Base-by-base conservation (phyloP, 2,329 filamentous ascomycete species). In the Septoria petroselini region DNA sequence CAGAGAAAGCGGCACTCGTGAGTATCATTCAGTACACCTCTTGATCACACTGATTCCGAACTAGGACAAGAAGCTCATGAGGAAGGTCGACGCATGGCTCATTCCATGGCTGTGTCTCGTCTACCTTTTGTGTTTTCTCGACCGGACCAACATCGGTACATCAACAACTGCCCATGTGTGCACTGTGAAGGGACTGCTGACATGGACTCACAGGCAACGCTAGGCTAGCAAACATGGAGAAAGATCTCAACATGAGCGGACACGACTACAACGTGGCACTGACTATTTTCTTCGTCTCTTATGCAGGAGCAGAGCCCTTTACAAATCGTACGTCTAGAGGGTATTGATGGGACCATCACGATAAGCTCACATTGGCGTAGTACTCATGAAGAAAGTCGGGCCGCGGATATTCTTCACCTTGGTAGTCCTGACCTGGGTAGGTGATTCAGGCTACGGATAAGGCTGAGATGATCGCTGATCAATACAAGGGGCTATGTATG, bases 281-380 rank as follows among this genome's bases (percentile, higher is more conserved):
- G 7, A 87, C 85, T 27, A 85, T 95, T 60, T 95, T 95, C 73
- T 95, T 95, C 71, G 76, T 94, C 45, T 89, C 86, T 0, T 95
- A 95, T 66, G 78, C 87, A 1, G 70, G 90, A 21, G 90, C 88
- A 55, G 88, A 93, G 67, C 82, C 83, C 0, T 61, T 90, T 39
- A 90, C 87, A 53, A 93, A 94, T 65, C 31, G 42, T 45, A 19
- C 8, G 19, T 41, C 19, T 23, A n/a, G n/a, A 27, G 1, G 8
- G 8, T 8, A n/a, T 23, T 33, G 9, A 14, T 17, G 9, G 29
- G n/a, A n/a, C 4, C 18, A 7, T 34, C 23, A 3, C 4, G n/a
- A 37, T 18, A 9, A 12, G 15, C 21, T 45, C 11, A 45, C 7
- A 3, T 11, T 6, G 11, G 12, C 15, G 19, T 31, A 45, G 74